Conservation (phyloP, 2,329 filamentous ascomycete species). For the Calonectria honghensis region DNA sequence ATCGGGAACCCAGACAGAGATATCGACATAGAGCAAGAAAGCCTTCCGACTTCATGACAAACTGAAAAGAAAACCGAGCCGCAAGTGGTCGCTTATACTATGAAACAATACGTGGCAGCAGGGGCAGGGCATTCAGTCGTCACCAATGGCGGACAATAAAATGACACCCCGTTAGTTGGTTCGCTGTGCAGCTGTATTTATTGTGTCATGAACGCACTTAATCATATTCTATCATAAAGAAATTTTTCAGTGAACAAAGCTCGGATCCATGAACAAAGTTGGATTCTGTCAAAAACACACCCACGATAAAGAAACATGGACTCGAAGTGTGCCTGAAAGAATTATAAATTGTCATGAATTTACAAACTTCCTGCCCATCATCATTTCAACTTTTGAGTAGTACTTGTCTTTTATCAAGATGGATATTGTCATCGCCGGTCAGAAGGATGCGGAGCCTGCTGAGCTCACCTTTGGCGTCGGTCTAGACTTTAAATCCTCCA, state of each 20-base stretch:
- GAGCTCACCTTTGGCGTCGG: conserved; percentile 51
- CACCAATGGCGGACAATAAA: too few relatives aligned
- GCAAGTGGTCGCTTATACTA: too few relatives aligned
- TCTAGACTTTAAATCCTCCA: conserved; percentile 48
- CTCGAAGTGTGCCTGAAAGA: too few relatives aligned
- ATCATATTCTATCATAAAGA: too few relatives aligned
- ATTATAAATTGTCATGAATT: neutral
- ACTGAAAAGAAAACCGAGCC: too few relatives aligned
- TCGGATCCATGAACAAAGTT: neutral
- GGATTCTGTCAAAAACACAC: neutral
- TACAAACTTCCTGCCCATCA: neutral
- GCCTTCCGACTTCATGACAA: too few relatives aligned
- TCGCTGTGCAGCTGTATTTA: neutral
- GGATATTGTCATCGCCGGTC: neutral
- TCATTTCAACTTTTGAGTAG: neutral
- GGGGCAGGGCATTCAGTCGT: too few relatives aligned
- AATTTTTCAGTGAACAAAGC: neutral
- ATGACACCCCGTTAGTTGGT: too few relatives aligned
- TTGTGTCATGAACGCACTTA: neutral
- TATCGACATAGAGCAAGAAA: too few relatives aligned
- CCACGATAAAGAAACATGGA: neutral
- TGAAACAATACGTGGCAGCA: too few relatives aligned
- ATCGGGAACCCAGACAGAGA: too few relatives aligned
- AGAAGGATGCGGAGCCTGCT: neutral
- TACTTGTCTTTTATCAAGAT: neutral